Evolutionary conservation across 1,284 basidiomycete species (phyloP), one percentile per base, ranked within the genome.

Genomic region (Golubevia sp.): DNA sequence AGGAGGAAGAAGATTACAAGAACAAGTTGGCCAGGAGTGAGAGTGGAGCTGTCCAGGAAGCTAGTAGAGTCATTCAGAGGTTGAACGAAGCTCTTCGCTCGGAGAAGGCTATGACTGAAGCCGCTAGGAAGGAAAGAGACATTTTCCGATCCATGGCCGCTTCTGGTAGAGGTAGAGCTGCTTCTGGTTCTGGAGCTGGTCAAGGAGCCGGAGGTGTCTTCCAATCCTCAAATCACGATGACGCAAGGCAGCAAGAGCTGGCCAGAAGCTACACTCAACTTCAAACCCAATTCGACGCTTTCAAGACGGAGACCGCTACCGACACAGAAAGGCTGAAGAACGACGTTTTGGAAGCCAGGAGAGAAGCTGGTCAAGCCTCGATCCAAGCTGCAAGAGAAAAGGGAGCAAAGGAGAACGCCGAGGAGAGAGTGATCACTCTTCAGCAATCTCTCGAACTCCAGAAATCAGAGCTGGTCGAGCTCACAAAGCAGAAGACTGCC

Each of bases 51-150:
- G 88, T 98, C 13, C 88, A 88, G 56, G 92, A 97, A 84, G 94
- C 95, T 0, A 91, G 92, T 66, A 90, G 92, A 62, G 90, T 92
- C 1, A 93, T 97, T 72, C 88, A 90, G 66, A 88, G 90, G 26
- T 86, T 98, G 27, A 90, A 91, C 48, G 86, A 88, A 23, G 90
- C 94, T 79, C 85, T 97, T 1, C 89, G 88, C 81, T 87, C 87
- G 76, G 88, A 88, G 76, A 90, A 93, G 52, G 86, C 86, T 49
- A 88, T 90, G 62, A 89, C 92, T 55, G 90, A 91, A 71, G 90
- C 92, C 23, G 91, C 91, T 66, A 88, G 90, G 74, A 91, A 92
- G 82, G 96, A 98, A 83, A 87, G 93, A 2, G 97, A 98, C 76
- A 88, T 93, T 59, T 88, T 97, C 77, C 90, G 90, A 72, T 87